Percentiles rank a stretch among this genome's conserved stretches.
Evolutionary conservation across 2,329 filamentous ascomycete species (phyloP).

Genomic region (Diplodia corticola): DNA sequence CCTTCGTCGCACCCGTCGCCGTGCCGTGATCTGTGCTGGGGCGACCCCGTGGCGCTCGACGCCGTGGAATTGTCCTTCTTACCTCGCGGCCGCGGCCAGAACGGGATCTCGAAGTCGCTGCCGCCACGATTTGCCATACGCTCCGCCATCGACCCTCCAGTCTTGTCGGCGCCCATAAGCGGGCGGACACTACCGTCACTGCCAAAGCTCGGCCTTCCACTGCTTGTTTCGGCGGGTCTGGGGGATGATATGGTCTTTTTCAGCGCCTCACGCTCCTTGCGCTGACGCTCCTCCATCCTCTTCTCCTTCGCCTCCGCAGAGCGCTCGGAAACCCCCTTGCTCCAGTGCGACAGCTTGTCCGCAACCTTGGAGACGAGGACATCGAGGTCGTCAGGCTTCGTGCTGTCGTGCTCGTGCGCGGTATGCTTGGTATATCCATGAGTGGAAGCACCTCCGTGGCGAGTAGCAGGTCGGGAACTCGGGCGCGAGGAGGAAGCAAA

Average conservation of each 20-base stretch:
- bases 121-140: not conserved
- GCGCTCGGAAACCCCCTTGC: not conserved
- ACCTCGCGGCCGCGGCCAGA: not conserved
- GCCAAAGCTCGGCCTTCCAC: not conserved
- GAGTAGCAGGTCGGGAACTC: not conserved
- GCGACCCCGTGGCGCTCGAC: not conserved
- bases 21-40: not conserved
- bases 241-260: slow-evolving; percentile 3
- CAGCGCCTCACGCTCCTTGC: not conserved
- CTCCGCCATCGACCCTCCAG: not conserved
- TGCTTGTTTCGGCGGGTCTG: not conserved
- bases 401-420: not conserved
- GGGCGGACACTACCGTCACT: not conserved
- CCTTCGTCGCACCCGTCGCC: not conserved
- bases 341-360: slow-evolving; percentile 7
- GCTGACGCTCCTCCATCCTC: not conserved
- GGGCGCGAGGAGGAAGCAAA: not conserved
- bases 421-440: not conserved
- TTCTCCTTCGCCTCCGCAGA: not conserved
- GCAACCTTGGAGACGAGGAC: not conserved
- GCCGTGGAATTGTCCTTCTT: not conserved
- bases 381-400: not conserved
- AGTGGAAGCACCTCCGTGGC: not conserved
- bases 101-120: not conserved
- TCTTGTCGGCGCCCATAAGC: not conserved